phyloP scores from a whole-genome alignment of 441 rosid genomes.

The Syzygium syzygioides region DNA sequence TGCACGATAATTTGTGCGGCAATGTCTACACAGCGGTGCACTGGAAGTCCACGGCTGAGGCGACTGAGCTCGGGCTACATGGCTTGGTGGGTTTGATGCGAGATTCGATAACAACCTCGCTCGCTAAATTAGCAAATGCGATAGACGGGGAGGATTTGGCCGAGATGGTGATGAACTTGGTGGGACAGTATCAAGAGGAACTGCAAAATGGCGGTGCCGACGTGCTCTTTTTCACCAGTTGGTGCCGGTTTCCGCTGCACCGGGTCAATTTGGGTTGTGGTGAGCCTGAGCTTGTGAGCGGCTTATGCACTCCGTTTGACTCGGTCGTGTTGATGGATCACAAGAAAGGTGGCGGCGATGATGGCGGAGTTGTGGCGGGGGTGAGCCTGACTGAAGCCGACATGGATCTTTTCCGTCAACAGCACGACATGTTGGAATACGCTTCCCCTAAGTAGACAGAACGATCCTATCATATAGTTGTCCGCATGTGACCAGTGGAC shows the following conservation, averaged over 20 bases:
- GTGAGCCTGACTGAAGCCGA: conserved; percentile 4
- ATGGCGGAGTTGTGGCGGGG: conserved; percentile 24
- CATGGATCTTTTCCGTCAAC: conserved; percentile 6
- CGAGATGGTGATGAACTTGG: background rate
- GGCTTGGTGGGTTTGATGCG: background rate
- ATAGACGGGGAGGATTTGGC: background rate
- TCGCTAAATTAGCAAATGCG: background rate
- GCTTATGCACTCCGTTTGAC: background rate
- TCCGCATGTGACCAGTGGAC: background rate
- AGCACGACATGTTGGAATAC: background rate
- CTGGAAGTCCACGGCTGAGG: background rate
- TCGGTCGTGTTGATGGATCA: conserved; percentile 5
- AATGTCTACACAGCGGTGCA: conserved; percentile 4
- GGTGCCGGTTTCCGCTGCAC: conserved; percentile 11
- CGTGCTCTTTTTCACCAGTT: conserved; percentile 12
- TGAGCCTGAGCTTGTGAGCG: conserved; percentile 8
- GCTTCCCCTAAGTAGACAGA: background rate
- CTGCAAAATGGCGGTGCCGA: background rate
- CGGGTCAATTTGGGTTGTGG: conserved; percentile 26
- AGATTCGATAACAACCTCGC: background rate
- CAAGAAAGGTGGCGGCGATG: background rate
- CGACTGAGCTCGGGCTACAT: background rate
- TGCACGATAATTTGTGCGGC: conserved; percentile 8
- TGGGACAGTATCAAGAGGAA: background rate
- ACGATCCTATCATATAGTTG: background rate